Base-by-base conservation (phyloP, 257 asterid genomes). In the Lycium barbarum region DNA sequence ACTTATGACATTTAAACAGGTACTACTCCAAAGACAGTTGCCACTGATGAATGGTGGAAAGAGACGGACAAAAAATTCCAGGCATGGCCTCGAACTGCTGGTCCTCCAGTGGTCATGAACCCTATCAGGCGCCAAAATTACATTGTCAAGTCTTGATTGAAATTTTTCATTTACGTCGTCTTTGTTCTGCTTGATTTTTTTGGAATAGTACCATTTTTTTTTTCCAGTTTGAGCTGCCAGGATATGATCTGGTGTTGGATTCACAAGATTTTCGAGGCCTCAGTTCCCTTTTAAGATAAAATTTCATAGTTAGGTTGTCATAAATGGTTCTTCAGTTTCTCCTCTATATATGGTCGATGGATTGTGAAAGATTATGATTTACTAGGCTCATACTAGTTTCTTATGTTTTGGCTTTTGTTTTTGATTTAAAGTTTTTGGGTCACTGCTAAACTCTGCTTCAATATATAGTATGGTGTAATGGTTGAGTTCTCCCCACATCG, bases 21-120 rank as follows among this genome's bases (percentile, higher is more conserved):
- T 62, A 83, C 92, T 38, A 94, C 95, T 58, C 98, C 97, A 11
- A 54, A 3, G 35, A 94, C 97, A 17, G 90, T 95, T 84, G 53
- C 93, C 35, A 82, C 33, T 74, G 91, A 91, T 63, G 98, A 91
- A 9, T 95, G 99, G 99, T 84, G 72, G 90, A 88, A 66, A 78
- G 97, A 91, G 91, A 95, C 99, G 1, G 99, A 95, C 92, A 94
- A 91, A 61, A 92, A 94, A 93, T 87, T 95, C 80, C 94, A 91
- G 91, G 99, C 97, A 53, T 95, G 98, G 98, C 99, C 99, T 71
- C 96, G 98, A 9, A 92, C 97, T 84, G 99, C 99, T n/a, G 98
- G 99, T 59, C 97, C 99, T 2, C 99, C 98, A 0, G 98, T 95
- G 67, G 97, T 94, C 88, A 94, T 95, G 98, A 95, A 95, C 89